Evolutionary conservation across 2,329 filamentous ascomycete genomes (phyloP), one percentile per base, ranked within the genome.

Genomic region (Phyllosticta citrichinensis): DNA sequence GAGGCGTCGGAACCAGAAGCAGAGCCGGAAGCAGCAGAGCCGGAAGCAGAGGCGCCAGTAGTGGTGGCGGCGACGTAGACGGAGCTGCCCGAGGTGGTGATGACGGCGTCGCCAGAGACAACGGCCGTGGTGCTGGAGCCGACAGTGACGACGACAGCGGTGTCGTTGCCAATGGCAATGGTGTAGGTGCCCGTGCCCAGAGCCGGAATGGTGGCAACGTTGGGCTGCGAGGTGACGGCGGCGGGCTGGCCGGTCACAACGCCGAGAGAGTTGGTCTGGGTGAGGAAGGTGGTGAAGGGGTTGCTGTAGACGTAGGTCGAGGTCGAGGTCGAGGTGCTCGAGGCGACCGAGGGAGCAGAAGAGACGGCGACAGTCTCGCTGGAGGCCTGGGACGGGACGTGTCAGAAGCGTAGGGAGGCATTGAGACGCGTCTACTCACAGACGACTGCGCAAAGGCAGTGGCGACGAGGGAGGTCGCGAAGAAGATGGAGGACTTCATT

Each of bases 131-230:
- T 51, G 24, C 68, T 73, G 58, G 56, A 59, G 68, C 69, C 68
- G 62, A 68, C 71, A 60, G 66, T 68, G 64, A 74, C 70, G 54
- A 70, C 67, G 30, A 72, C 57, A 51, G 68, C 68, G 63, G 66
- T 64, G 52, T 64, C 63, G 56, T 67, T 66, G 25, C 64, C 63
- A 50, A 72, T 63, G 57, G 67, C 58, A 58, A 73, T 66, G 61
- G 73, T 75, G 66, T 70, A 63, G 63, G 73, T 62, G 62, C 73
- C 73, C 14, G 69, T 57, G 64, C 66, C 67, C 9, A 71, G 68
- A n/a, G 71, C 73, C 2, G 73, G 73, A 59, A 75, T 72, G 65
- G 68, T 65, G 57, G 68, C 69, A 22, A 66, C 63, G 20, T 62
- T n/a, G 52, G 67, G 65, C 52, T 68, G 64, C 20, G 63, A 63